These are phyloP conservation scores for Plantago elongata DNA, from an alignment of 257 asterid genomes.

Conservation along the genomic window DNA sequence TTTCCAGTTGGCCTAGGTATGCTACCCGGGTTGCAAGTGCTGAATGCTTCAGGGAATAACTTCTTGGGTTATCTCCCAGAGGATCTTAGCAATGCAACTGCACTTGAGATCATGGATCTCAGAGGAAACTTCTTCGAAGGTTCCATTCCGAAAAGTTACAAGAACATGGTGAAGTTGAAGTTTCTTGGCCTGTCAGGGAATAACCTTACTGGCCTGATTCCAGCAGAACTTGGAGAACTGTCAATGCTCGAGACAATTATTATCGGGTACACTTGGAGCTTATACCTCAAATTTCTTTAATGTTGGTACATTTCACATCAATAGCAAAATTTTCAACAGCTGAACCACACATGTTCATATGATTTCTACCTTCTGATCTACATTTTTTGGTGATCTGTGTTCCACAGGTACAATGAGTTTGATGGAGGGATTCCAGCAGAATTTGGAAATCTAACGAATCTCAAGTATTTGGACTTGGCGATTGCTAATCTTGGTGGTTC, in stretches of 20 bases:
- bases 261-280: conserved; percentile 18
- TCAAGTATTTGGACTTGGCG: conserved; percentile 35
- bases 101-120: conserved; percentile 61
- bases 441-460: conserved; percentile 29
- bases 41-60: conserved; percentile 74
- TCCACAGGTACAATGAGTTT: conserved; percentile 25
- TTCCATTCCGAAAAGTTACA: conserved; percentile 49
- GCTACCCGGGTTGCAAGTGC: conserved; percentile 27
- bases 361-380: neutral
- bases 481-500: conserved; percentile 31
- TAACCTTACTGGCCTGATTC: conserved; percentile 29
- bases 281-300: neutral
- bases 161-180: conserved; percentile 41
- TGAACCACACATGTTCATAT: neutral
- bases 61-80: conserved; percentile 63
- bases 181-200: conserved; percentile 73
- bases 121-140: conserved; percentile 74
- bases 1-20: conserved; percentile 54
- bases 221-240: conserved; percentile 30
- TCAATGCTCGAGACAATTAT: conserved; percentile 27
- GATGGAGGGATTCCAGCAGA: conserved; percentile 33
- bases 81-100: conserved; percentile 45
- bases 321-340: neutral
- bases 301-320: neutral
- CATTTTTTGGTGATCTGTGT: neutral